These are phyloP conservation scores for Bauhinia variegata DNA, from an alignment of 306 rosid genomes.

Conservation along the genomic window DNA sequence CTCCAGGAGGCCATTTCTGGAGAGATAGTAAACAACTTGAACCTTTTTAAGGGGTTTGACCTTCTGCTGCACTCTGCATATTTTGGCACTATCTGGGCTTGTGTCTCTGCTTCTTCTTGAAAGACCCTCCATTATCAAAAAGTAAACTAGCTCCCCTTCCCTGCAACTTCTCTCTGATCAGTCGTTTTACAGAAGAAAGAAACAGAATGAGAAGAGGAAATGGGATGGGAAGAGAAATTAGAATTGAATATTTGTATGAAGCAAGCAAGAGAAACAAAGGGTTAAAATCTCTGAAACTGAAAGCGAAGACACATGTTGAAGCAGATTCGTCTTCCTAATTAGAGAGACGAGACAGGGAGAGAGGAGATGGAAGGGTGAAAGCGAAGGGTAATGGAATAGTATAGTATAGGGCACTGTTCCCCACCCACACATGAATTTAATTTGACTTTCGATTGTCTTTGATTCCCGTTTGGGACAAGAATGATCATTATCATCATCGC, in stretches of 20 bases:
- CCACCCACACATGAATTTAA: constrained; percentile 20
- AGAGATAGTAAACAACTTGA: constrained; percentile 83
- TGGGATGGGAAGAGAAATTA: constrained; percentile 4
- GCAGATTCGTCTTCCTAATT: constrained; percentile 47
- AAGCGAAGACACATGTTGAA: constrained; percentile 36
- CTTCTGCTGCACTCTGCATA: constrained; percentile 47
- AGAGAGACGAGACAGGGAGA: constrained; percentile 13
- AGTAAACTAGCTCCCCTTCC: constrained; percentile 12
- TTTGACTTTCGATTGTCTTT: constrained; percentile 55
- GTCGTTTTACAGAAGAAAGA: constrained; percentile 13
- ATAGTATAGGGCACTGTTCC: constrained; percentile 14
- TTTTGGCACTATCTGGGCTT: constrained; percentile 68
- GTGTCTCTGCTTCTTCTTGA: constrained; percentile 55
- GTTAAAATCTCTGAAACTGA: constrained; percentile 32
- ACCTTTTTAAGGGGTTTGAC: constrained; percentile 55
- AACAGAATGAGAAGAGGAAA: background rate
- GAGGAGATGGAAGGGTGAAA: constrained; percentile 35
- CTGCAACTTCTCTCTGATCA: background rate
- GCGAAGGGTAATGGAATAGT: constrained; percentile 16
- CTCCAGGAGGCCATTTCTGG: constrained; percentile 80
- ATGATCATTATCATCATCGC: constrained; percentile 33
- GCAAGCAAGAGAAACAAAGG: constrained; percentile 17
- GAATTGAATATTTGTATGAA: no score
- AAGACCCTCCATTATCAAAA: constrained; percentile 53
- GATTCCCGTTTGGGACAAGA: constrained; percentile 42